Evolutionary conservation across 495 filamentous ascomycete genomes (phyloP), one percentile per base, ranked within the genome.

Genomic region (Penicillium argentinense): DNA sequence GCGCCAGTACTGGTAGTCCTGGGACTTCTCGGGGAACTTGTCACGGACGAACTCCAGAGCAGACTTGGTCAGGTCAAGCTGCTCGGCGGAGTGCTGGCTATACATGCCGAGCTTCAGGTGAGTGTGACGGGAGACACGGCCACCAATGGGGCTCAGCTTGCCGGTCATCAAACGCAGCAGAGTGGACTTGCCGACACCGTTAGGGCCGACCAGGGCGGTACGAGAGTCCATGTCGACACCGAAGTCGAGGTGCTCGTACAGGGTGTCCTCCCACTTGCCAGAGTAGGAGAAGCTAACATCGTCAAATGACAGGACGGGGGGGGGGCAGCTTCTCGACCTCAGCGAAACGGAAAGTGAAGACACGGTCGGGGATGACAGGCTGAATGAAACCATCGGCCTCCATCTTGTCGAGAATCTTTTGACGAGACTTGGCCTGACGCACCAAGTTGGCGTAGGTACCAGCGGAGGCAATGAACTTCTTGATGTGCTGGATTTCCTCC

Each of bases 331-430:
- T 97, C 64, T 98, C 93, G 38, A 97, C 93, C 59, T 97, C 89
- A 45, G 93, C 95, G 71, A 98, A 98, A 65, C 93, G 86, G 85
- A 98, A 98, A 41, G 88, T 90, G 78, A 98, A 98, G 60, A 97
- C 88, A 34, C 86, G 80, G 71, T 98, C 93, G 48, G 79, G 67
- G 50, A 79, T 68, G 45, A 98, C 89, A 22, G 88, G 86, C 75
- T 98, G 86, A 60, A 98, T 97, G 68, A 97, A 91, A 53, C 93
- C 93, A 57, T 98, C 93, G 45, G 93, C 95, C 77, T 97, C 93
- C 93, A 98, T 98, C 81, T 98, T 98, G 81, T 98, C 93, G 47
- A 98, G 82, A 68, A 98, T 97, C 88, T 98, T 98, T 72, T 98
- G 93, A 38, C 93, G 85, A 23, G 93, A 97, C 78, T 98, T 98